Base-by-base conservation (phyloP, 2,329 filamentous ascomycete genomes). In the Alternaria solani region DNA sequence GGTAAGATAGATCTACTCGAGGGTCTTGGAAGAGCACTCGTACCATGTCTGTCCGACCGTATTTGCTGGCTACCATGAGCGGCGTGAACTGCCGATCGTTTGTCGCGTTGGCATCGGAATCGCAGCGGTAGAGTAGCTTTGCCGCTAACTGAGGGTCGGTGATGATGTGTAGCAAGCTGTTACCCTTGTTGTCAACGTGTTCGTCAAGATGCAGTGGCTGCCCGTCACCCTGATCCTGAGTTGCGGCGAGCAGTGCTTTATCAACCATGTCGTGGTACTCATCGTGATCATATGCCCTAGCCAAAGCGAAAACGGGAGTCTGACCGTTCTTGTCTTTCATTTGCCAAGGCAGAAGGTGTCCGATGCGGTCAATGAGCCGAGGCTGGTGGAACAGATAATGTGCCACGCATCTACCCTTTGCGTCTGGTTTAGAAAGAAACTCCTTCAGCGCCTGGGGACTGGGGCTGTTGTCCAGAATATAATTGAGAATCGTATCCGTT, bases 1-100 rank as follows among this genome's bases (percentile, higher is more conserved):
- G 91, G 30, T 94, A 88, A 42, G 90, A 88, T 14, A 94, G 81
- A 74, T 99, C 95, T 5, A 97, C 93, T 68, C 96, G 85, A 25
- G 92, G 87, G 75, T 99, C 95, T 42, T 90, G 87, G 77, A 96
- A 98, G 6, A 99, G 84, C 9, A 90, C 89, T 59, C 94, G 86
- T 18, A 99, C 94, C 84, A 97, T 92, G 70, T 98, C 95, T 55
- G 96, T 91, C 63, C 95, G 88, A 34, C 95, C 95, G 74, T 98
- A 99, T 78, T 99, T 99, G 85, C 94, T 98, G 7, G 94, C 94
- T 63, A 99, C 91, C 95, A 99, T 99, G 57, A 99, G 83, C 2
- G 95, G 90, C 0, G 96, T 99, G 74, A 99, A 98, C 48, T 88
- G 90, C 80, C 93, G 97, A 70, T 98, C 94, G 73, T 99, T 99